These are phyloP conservation scores for Tubosaeta sp. DNA, from an alignment of 768 basidiomycete species.

Conservation along the genomic window DNA sequence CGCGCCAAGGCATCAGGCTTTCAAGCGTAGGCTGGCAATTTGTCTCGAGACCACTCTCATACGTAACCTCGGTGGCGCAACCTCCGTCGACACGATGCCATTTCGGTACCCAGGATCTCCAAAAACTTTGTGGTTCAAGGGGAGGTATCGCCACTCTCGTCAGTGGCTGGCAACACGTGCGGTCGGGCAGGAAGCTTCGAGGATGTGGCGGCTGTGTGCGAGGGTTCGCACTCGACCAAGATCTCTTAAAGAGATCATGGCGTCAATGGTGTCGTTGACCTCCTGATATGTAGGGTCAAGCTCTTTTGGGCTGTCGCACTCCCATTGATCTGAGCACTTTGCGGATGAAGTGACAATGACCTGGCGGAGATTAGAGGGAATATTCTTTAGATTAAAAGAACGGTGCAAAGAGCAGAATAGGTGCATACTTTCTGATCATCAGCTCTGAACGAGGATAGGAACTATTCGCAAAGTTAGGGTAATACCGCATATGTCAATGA, in stretches of 20 bases:
- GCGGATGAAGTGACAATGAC: background rate
- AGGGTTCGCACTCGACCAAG: background rate
- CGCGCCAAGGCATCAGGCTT: background rate
- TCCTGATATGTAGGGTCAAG: background rate
- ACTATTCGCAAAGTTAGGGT: background rate
- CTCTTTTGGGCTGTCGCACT: background rate
- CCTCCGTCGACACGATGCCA: conserved; percentile 11
- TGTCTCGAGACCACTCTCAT: conserved; percentile 5
- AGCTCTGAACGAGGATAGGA: conserved; percentile 3
- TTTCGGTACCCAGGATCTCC: background rate
- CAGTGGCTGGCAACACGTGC: conserved; percentile 21
- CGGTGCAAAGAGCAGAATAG: conserved; percentile 5
- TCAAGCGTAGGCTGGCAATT: background rate
- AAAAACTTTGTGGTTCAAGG: conserved; percentile 9
- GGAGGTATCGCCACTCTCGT: conserved; percentile 12
- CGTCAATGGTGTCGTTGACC: conserved; percentile 3
- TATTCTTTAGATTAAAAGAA: conserved; percentile 17
- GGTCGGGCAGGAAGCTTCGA: conserved; percentile 14
- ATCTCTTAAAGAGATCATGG: conserved; percentile 1
- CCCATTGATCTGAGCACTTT: background rate
- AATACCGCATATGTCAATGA: conserved; percentile 16
- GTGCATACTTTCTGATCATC: conserved; percentile 11
- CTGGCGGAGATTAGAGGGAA: conserved; percentile 23
- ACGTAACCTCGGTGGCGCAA: conserved; percentile 21
- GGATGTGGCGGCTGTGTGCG: conserved; percentile 15